phyloP scores from a whole-genome alignment of 495 filamentous ascomycete species.

The Sabuloglossum arenarium region DNA sequence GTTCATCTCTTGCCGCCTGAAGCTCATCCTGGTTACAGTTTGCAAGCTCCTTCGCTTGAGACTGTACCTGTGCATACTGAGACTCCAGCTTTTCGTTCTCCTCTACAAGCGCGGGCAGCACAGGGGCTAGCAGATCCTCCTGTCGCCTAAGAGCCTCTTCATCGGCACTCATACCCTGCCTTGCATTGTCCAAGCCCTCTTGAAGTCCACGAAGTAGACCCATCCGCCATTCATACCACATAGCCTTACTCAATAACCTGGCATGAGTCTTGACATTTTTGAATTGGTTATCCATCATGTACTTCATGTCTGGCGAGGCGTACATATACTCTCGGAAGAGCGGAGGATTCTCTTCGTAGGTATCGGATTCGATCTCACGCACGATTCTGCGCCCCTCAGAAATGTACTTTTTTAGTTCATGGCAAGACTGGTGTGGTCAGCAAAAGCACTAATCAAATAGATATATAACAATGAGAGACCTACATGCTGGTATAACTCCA shows the following conservation, averaged over 20 bases:
- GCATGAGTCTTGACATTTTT: conserved; percentile 91
- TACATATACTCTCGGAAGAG: conserved; percentile 81
- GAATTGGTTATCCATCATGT: conserved; percentile 88
- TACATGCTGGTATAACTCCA: conserved; percentile 86
- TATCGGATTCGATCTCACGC: conserved; percentile 70
- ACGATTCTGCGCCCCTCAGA: conserved; percentile 75
- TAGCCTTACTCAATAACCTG: conserved; percentile 68
- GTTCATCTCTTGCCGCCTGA: conserved; percentile 37
- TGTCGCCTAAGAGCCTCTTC: conserved; percentile 43
- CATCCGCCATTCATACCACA: conserved; percentile 97
- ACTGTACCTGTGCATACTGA: conserved; percentile 43
- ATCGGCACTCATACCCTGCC: conserved; percentile 56
- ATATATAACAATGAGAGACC: conserved; percentile 16
- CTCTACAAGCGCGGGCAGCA: conserved; percentile 42
- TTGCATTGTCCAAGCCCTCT: conserved; percentile 52
- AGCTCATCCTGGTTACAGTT: conserved; percentile 65
- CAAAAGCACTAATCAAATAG: background rate
- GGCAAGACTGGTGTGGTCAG: conserved; percentile 41
- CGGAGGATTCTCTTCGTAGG: conserved; percentile 67
- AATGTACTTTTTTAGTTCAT: conserved; percentile 87
- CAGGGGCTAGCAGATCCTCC: conserved; percentile 37
- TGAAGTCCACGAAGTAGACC: conserved; percentile 69
- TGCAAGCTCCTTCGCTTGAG: conserved; percentile 51
- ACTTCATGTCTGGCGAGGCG: conserved; percentile 63
- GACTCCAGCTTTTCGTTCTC: conserved; percentile 33